These are phyloP conservation scores for Chaetoceros tenuissimus DNA, from an alignment of 108 stramenopile species.

Conservation along the genomic window DNA sequence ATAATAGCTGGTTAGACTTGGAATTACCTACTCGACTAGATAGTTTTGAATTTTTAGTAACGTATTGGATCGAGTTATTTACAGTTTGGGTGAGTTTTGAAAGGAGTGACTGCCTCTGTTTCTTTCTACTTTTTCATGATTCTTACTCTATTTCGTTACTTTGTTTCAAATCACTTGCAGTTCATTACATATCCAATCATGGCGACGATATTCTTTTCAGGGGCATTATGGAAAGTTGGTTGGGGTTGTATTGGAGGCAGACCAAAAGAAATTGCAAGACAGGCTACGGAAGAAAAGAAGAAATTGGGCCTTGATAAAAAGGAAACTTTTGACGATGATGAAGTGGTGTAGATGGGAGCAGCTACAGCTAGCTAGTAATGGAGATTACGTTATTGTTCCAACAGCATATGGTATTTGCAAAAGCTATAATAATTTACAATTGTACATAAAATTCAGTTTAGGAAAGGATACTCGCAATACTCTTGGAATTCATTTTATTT, in stretches of 20 bases:
- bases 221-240: background rate
- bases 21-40: background rate
- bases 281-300: background rate
- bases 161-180: no score
- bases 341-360: no score
- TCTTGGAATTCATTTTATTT: no score
- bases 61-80: background rate
- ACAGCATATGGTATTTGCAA: no score
- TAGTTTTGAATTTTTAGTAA: background rate
- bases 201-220: background rate
- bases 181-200: background rate
- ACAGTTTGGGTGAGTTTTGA: background rate
- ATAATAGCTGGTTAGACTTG: background rate
- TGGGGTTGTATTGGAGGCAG: background rate
- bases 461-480: no score
- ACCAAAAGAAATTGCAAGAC: background rate
- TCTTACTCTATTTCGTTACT: no score
- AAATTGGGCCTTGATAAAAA: background rate
- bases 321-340: background rate
- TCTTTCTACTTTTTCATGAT: no score
- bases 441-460: no score
- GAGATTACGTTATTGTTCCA: no score
- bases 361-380: no score
- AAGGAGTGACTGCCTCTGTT: no score
- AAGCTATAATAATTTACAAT: no score